phyloP scores from a whole-genome alignment of 2,329 filamentous ascomycete species.

The Fusarium lateritium region DNA sequence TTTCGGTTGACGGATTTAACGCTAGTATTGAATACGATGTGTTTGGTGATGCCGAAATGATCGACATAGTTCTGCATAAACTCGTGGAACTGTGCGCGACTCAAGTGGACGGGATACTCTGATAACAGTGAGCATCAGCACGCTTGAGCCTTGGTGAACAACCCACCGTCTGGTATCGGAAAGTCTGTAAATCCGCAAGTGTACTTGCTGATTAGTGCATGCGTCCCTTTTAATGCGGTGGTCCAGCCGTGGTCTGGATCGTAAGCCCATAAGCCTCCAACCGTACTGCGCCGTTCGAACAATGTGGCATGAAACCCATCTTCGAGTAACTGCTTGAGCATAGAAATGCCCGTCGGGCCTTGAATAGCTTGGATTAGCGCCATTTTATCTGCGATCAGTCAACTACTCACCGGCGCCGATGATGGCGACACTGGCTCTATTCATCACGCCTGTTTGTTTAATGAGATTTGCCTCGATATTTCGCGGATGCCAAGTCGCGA shows the following conservation, averaged over 20 bases:
- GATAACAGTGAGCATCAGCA: accelerated
- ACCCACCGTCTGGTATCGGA: conserved; percentile 31
- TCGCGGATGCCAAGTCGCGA: too few relatives aligned
- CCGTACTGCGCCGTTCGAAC: conserved; percentile 13
- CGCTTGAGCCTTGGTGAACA: accelerated
- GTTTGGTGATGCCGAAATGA: not conserved
- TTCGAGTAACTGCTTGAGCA: conserved; percentile 31
- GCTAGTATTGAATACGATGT: conserved; percentile 20
- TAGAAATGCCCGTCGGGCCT: conserved; percentile 33
- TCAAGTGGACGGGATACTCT: conserved; percentile 27
- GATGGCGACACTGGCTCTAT: not conserved
- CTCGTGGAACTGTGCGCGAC: conserved; percentile 24
- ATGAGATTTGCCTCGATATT: too few relatives aligned
- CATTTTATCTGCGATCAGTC: accelerated
- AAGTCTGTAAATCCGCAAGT: conserved; percentile 33
- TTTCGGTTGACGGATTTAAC: conserved; percentile 6
- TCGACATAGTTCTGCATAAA: conserved; percentile 31
- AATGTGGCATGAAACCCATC: conserved; percentile 21
- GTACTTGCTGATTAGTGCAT: conserved; percentile 33
- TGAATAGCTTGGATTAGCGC: accelerated
- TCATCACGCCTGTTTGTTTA: too few relatives aligned
- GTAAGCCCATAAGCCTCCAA: conserved; percentile 22
- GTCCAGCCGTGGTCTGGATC: conserved; percentile 26
- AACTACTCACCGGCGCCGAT: conserved; percentile 14
- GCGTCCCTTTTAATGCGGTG: not conserved